These are phyloP conservation scores for Cutaneotrichosporon sp. DNA, from an alignment of 1,284 basidiomycete genomes.

Conservation along the genomic window DNA sequence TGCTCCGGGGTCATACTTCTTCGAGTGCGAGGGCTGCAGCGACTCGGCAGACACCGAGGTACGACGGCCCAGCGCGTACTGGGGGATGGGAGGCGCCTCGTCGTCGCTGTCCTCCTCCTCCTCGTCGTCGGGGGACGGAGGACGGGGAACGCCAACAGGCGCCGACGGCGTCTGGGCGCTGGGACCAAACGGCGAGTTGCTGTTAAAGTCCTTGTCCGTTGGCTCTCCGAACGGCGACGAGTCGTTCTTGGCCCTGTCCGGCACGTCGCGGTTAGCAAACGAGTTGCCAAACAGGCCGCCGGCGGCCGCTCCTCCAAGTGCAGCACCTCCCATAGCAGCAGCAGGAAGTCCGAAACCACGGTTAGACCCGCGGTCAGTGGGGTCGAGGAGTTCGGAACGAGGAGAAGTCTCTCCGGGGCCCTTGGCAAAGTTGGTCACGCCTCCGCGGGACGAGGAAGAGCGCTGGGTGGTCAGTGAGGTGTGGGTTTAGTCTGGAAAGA, in stretches of 20 bases:
- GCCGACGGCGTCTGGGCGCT: conserved; percentile 59
- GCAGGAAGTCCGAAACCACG: conserved; percentile 30
- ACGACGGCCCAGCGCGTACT: conserved; percentile 80
- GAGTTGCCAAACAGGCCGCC: conserved; percentile 29
- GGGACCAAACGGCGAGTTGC: conserved; percentile 45
- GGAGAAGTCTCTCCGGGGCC: conserved; percentile 74
- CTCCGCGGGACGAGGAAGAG: neutral
- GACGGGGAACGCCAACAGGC: conserved; percentile 57
- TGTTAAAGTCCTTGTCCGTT: conserved; percentile 21
- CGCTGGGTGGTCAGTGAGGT: neutral
- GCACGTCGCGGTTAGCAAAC: conserved; percentile 23
- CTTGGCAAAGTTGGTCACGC: neutral
- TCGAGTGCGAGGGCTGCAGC: conserved; percentile 72
- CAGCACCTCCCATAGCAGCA: conserved; percentile 27
- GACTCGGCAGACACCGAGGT: conserved; percentile 98
- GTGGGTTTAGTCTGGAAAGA: neutral
- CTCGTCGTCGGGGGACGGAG: conserved; percentile 49
- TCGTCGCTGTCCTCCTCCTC: conserved; percentile 24
- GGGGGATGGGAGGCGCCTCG: conserved; percentile 45
- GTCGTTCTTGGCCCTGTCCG: conserved; percentile 12
- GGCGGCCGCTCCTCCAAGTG: conserved; percentile 24
- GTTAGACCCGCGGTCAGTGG: conserved; percentile 12
- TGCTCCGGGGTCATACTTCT: conserved; percentile 29
- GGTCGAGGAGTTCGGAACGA: conserved; percentile 58
- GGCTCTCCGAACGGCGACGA: conserved; percentile 35